These are phyloP conservation scores for Waltergamsia citrina DNA, from an alignment of 2,329 filamentous ascomycete species.

Conservation along the genomic window DNA sequence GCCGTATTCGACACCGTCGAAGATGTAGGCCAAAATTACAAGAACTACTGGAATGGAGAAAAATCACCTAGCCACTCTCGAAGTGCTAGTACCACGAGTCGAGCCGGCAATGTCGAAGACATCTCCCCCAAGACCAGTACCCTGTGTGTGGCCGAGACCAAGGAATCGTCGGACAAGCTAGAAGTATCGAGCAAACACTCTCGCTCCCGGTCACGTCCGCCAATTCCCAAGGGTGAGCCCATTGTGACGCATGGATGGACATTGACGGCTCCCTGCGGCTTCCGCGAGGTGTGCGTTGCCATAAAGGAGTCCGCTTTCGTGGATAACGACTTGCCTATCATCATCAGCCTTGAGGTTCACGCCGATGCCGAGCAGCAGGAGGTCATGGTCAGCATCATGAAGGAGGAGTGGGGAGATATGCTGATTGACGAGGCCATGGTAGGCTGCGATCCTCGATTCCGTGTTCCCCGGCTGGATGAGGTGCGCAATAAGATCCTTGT, in stretches of 20 bases:
- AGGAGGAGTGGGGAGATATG: slow-evolving; percentile 70
- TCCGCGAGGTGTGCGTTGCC: slow-evolving; percentile 75
- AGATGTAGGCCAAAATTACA: slow-evolving; percentile 16
- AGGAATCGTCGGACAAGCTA: slow-evolving; percentile 22
- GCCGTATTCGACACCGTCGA: slow-evolving; percentile 26
- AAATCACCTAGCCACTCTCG: slow-evolving; percentile 22
- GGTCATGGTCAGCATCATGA: slow-evolving; percentile 90
- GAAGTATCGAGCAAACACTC: slow-evolving; percentile 15
- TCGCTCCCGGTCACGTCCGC: slow-evolving; percentile 11
- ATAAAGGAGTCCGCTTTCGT: slow-evolving; percentile 73
- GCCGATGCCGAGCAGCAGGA: slow-evolving; percentile 75
- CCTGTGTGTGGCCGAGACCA: slow-evolving; percentile 14
- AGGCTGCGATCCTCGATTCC: slow-evolving; percentile 38
- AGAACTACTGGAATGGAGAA: slow-evolving; percentile 18
- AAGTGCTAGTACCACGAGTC: slow-evolving; percentile 27
- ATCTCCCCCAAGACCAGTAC: slow-evolving; percentile 20
- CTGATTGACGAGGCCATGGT: slow-evolving; percentile 54
- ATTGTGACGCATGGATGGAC: slow-evolving; percentile 79
- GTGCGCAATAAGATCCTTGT: slow-evolving; percentile 73
- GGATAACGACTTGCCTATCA: slow-evolving; percentile 68
- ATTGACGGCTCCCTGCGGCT: slow-evolving; percentile 74
- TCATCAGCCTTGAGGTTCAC: slow-evolving; percentile 89
- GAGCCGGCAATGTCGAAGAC: slow-evolving; percentile 14
- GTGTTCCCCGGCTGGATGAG: slow-evolving; percentile 61
- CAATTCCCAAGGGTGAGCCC: slow-evolving; percentile 50